Base-by-base conservation (phyloP, 2,329 filamentous ascomycete species). In the Aspergillus japonicus region DNA sequence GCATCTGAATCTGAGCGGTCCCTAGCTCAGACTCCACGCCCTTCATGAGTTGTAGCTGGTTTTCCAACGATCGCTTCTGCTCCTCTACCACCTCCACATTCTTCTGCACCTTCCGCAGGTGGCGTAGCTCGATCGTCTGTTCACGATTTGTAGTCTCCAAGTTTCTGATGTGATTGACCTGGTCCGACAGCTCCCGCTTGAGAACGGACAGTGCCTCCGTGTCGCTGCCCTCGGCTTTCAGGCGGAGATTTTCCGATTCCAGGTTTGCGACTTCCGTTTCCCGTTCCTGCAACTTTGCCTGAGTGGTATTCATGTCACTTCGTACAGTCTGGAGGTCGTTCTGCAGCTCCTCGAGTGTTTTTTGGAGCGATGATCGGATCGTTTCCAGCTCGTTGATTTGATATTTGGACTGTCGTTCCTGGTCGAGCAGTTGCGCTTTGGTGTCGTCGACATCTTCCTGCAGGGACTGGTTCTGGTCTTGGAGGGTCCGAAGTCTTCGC, bases 31-130 rank as follows among this genome's bases (percentile, higher is more conserved):
- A 82, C 69, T 95, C 87, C 10, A 96, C 70, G 12, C 85, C 82
- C 59, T 91, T 87, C 75, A 94, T 89, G 42, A 89, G 81, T 61
- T 91, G 87, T 1, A 99, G 74, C 70, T 87, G 91, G 33, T 88
- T 87, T 73, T 95, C 89, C 23, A 99, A 78, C 0, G 87, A 86
- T 62, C 91, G 84, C 80, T 98, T 98, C 79, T 99, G 92, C 74
- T 99, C 95, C 72, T 99, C 92, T 0, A 98, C 90, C 2, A 99
- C 85, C 70, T 96, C 91, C 1, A 96, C 88, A n/a, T 90, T 91
- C 76, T 91, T 94, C 73, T 92, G 88, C 3, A 89, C 79, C 66
- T 92, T 90, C 14, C 92, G 88, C 42, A 96, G 83, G 66, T 92
- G 89, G 67, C 90, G 91, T 39, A 99, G 78, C 72, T 99, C 94